Percentiles rank a stretch among this genome's conserved stretches.
These are phyloP conservation scores for Tardiomyces blankii DNA, from an alignment of 1,139 yeast genomes.

Conservation along the genomic window DNA sequence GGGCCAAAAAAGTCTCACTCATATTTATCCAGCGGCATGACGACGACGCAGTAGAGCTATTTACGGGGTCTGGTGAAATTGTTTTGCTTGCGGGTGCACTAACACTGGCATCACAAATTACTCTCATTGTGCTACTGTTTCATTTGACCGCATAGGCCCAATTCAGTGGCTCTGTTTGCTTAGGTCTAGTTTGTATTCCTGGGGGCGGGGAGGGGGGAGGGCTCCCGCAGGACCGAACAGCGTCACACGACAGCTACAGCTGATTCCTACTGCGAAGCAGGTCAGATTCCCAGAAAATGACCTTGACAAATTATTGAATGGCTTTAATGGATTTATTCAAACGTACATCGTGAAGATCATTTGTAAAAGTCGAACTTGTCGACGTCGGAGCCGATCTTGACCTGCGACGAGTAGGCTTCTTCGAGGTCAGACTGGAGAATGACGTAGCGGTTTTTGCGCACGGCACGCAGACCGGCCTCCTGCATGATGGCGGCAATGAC, in stretches of 20 bases:
- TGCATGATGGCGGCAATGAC: conserved; percentile 99
- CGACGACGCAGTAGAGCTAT: conserved; percentile 6
- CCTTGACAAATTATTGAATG: too few relatives aligned
- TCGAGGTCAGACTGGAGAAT: conserved; percentile 92
- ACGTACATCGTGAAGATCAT: conserved; percentile 24
- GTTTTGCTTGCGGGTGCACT: conserved; percentile 21
- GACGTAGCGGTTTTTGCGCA: conserved; percentile 93
- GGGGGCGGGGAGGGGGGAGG: too few relatives aligned
- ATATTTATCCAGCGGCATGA: conserved; percentile 11
- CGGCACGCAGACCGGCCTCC: conserved; percentile 98
- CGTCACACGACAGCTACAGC: too few relatives aligned
- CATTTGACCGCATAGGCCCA: too few relatives aligned
- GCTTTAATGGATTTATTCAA: too few relatives aligned
- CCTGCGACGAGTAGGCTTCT: conserved; percentile 95
- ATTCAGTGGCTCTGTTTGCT: too few relatives aligned
- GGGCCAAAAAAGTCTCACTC: conserved; percentile 16
- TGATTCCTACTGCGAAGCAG: too few relatives aligned
- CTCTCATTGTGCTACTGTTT: conserved; percentile 15
- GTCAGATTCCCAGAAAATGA: too few relatives aligned
- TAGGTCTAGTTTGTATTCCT: too few relatives aligned
- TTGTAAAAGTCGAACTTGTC: conserved; percentile 97
- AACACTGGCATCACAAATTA: conserved; percentile 17
- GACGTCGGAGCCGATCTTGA: conserved; percentile 87
- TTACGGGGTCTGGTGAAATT: conserved; percentile 16
- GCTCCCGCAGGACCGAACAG: too few relatives aligned